Base-by-base conservation (phyloP, 495 filamentous ascomycete genomes). In the Penicillium cosmopolitanum region DNA sequence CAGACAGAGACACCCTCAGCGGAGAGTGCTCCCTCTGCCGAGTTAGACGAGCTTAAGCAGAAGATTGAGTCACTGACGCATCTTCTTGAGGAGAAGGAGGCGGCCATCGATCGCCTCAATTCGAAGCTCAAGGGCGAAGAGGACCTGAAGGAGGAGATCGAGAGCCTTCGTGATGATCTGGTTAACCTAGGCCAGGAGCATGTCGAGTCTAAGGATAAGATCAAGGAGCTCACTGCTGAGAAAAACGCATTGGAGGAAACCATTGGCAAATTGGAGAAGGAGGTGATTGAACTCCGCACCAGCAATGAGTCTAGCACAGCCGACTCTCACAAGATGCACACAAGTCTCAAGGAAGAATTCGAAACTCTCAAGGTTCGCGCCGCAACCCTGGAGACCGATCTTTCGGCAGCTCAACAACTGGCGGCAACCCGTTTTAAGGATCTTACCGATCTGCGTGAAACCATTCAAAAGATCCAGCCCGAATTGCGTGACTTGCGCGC, bases 351-450 rank as follows among this genome's bases (percentile, higher is more conserved):
- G 52, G 76, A 80, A 11, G 89, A 95, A 58, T 89, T 90, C 57
- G 90, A 96, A 55, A 83, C 82, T 40, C 78, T 96, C 46, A 92
- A 90, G 68, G 69, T 81, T 38, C 90, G 86, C 64, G 82, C 87
- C 0, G 80, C 83, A 4, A 84, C 85, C 0, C 71, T 97, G 10
- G 87, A 96, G 60, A 91, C 87, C 3, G 94, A 98, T 70, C 82
- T 97, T 13, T 89, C 87, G 1, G 94, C 93, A 9, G 89, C 92
- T 0, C 83, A 97, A 65, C 86, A 96, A 68, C 78, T 98, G 18
- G 92, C 95, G 1, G 85, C 92, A 48, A 85, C 85, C 28, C 83
- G 96, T 9, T 98, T 92, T 75, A 96, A 93, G 67, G 93, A 97
- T 56, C 74, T 97, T 3, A 89, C 87, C 0, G 90, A 96, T 38